Evolutionary conservation across 306 rosid genomes (phyloP), one percentile per base, ranked within the genome.

Genomic region (Sophora flavescens): DNA sequence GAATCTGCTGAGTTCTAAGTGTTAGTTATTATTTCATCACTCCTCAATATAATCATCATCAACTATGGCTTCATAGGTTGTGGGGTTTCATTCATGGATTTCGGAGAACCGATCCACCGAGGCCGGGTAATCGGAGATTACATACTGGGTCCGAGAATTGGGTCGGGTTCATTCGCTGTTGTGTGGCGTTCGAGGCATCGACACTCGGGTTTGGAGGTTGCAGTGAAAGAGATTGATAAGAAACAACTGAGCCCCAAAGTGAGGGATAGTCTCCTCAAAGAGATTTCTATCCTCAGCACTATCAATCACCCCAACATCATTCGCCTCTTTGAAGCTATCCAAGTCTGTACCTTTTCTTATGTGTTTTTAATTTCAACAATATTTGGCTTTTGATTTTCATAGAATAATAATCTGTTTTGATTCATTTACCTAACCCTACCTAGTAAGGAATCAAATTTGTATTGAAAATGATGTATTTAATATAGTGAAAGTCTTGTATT

Each of bases 141-240:
- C 86, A 88, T 91, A 81, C 32, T 96, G 75, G 99, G 93, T 28
- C 88, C 85, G 3, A 83, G 14, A 82, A 75, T 92, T 50, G 99
- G 99, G 84, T 89, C 86, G 53, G 99, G 99, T 72, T 92, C 99
- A 0, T 96, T 96, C 64, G 97, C 99, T 12, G 93, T 88, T 13
- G 99, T 96, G 77, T 89, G 97, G 93, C 85, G 58, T 51, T 74
- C 97, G 4, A 79, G 80, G 76, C 93, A 96, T 52, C 89, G 97
- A n/a, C 81, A 63, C 57, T 76, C 84, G n/a, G 99, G 99, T n/a
- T 80, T 67, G 77, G 93, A 81, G 76, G 86, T 91, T 17, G 99
- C 99, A 0, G 82, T 96, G 3, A 96, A 92, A 69, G 98, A 96
- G 87, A 96, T 96, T 80, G 85, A 92, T 3, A 83, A 57, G 84